phyloP scores from a whole-genome alignment of 1,284 basidiomycete species.

The Pyrrhoderma noxium region DNA sequence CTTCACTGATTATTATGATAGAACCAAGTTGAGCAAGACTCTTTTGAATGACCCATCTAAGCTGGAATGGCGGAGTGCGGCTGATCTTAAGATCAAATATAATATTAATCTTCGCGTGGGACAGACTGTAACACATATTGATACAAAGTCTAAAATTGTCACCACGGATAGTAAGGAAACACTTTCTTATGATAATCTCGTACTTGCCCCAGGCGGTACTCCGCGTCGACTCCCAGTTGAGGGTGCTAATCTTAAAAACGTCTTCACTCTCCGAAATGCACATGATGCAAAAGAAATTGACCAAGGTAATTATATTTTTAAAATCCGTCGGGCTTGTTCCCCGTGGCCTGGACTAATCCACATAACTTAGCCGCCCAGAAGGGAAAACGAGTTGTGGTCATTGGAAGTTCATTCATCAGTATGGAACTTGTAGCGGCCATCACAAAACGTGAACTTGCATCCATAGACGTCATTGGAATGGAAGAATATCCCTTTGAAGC shows the following conservation, averaged over 20 bases:
- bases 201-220: slow-evolving; percentile 65
- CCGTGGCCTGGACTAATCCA: background rate
- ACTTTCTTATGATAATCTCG: slow-evolving; percentile 64
- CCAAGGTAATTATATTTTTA: slow-evolving; percentile 38
- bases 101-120: slow-evolving; percentile 69
- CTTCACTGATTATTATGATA: slow-evolving; percentile 23
- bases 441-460: slow-evolving; percentile 66
- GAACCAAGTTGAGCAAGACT: slow-evolving; percentile 87
- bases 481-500: slow-evolving; percentile 78
- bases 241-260: slow-evolving; percentile 71
- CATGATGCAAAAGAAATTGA: slow-evolving; percentile 74
- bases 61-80: slow-evolving; percentile 65
- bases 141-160: slow-evolving; percentile 56
- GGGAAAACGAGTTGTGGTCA: slow-evolving; percentile 75
- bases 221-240: slow-evolving; percentile 73
- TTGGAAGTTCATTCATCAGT: slow-evolving; percentile 90
- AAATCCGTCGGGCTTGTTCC: slow-evolving; percentile 1
- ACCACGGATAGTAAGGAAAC: slow-evolving; percentile 50
- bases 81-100: slow-evolving; percentile 77
- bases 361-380: slow-evolving; percentile 43
- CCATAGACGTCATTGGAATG: slow-evolving; percentile 81
- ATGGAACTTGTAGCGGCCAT: slow-evolving; percentile 85
- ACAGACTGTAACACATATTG: slow-evolving; percentile 61
- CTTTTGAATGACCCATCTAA: slow-evolving; percentile 74
- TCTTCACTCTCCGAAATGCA: slow-evolving; percentile 71